Percentiles rank a stretch among this genome's conserved stretches.
These are phyloP conservation scores for Penicillium samsonianum DNA, from an alignment of 495 filamentous ascomycete species.

Conservation along the genomic window DNA sequence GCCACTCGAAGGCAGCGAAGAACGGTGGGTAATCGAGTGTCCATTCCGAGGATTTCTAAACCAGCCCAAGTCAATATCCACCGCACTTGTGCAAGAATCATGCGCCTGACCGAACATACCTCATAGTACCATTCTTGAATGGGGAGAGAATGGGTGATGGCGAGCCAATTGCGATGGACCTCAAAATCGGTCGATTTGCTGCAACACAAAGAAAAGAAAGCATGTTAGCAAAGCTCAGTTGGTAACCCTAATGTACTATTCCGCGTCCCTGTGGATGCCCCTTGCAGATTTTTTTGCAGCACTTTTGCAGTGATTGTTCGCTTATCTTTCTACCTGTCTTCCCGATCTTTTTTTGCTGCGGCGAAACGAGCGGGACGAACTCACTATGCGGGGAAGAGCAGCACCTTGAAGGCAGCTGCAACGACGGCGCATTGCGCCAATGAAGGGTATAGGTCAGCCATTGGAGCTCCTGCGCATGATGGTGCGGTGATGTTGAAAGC, in stretches of 20 bases:
- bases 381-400: slow-evolving; percentile 96
- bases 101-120: slow-evolving; percentile 39
- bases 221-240: slow-evolving; percentile 1
- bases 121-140: slow-evolving; percentile 94
- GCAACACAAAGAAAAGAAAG: slow-evolving; percentile 7
- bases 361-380: slow-evolving; percentile 45
- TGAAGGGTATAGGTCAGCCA: slow-evolving; percentile 82
- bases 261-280: not conserved
- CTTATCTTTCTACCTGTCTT: not conserved
- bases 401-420: slow-evolving; percentile 86
- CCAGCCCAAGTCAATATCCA: slow-evolving; percentile 4
- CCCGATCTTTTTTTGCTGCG: not conserved
- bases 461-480: slow-evolving; percentile 46
- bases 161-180: slow-evolving; percentile 97
- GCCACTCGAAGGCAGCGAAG: slow-evolving; percentile 96
- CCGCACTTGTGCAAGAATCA: not conserved
- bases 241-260: not conserved
- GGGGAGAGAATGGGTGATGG: slow-evolving; percentile 86
- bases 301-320: not conserved
- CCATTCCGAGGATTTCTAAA: slow-evolving; percentile 91
- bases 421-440: slow-evolving; percentile 84
- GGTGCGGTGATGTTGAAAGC: slow-evolving; percentile 11
- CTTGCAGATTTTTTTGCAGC: not conserved
- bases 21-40: slow-evolving; percentile 98
- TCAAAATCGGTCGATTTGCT: slow-evolving; percentile 99